Conservation (phyloP, 2,329 filamentous ascomycete species). For the Alternaria solani region DNA sequence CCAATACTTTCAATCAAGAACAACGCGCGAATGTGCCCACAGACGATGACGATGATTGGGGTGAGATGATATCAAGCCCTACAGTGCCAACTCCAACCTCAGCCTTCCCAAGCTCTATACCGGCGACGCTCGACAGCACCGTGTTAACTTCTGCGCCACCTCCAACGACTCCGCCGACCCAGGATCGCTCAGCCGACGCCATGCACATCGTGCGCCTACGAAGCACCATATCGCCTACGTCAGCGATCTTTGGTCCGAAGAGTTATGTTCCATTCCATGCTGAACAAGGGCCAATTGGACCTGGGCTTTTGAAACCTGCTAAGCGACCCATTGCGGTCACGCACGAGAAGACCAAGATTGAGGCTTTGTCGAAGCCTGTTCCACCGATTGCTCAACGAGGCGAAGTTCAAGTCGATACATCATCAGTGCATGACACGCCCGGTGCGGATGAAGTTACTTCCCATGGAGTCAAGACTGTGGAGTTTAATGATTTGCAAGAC, state of each 20-base stretch:
- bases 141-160: slow-evolving; percentile 22
- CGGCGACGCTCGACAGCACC: slow-evolving; percentile 17
- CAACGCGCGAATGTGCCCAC: slow-evolving; percentile 4
- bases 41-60: slow-evolving; percentile 50
- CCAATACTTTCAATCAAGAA: slow-evolving; percentile 9
- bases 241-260: slow-evolving; percentile 41
- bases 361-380: neutral
- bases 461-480: neutral
- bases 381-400: neutral
- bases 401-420: neutral
- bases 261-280: slow-evolving; percentile 36
- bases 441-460: neutral
- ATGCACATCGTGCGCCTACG: slow-evolving; percentile 44
- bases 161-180: slow-evolving; percentile 16
- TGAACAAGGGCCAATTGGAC: slow-evolving; percentile 43
- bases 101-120: slow-evolving; percentile 17
- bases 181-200: slow-evolving; percentile 24
- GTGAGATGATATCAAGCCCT: slow-evolving; percentile 51
- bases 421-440: neutral
- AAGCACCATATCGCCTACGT: slow-evolving; percentile 46
- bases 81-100: slow-evolving; percentile 33
- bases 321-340: slow-evolving; percentile 21
- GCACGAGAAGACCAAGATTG: slow-evolving; percentile 18
- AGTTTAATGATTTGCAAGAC: neutral
- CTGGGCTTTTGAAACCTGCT: slow-evolving; percentile 36